Evolutionary conservation across 2,329 filamentous ascomycete genomes (phyloP), one percentile per base, ranked within the genome.

Genomic region (Hymenotorrendiella dingleyae): DNA sequence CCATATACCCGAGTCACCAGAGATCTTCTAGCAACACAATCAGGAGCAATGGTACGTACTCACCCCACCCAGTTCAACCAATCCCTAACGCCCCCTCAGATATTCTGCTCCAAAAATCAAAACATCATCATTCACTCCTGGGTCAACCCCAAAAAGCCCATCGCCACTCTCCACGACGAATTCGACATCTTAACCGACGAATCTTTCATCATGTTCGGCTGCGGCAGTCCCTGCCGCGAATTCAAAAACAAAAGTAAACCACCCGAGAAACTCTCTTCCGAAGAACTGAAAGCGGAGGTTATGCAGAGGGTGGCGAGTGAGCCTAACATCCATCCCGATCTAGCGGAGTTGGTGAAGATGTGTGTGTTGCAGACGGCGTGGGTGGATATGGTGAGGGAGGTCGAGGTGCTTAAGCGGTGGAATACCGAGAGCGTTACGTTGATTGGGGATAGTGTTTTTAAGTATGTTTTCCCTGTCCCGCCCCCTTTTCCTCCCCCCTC

Each of bases 181-280:
- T 39, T 42, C 3, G 50, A 55, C 10, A 53, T 58, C 4, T 46
- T 32, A 2, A 39, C 48, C 21, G 50, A 54, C n/a, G 55, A 58
- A 34, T 57, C 55, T 1, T 59, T 54, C 35, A 57, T 59, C 24
- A 59, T 58, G 56, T 54, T 54, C 21, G 56, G 56, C 2, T 51
- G 53, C 10, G 55, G 56, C 1, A 48, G 45, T 37, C 49, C 52
- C 8, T 20, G 46, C 4, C 14, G 22, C 12, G 39, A 48, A 17
- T 58, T 58, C 20, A 26, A 41, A 12, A 57, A 58, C 40, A 45
- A 48, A n/a, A 42, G 40, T 8, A 56, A 55, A 36, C 42, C 42
- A 6, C 49, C 51, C 0, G 17, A 16, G 10, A 32, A 54, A 21
- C 42, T 58, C 4, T 42, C 54, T 1, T 38, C 49, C 3, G 36